Percentiles rank a stretch among this genome's conserved stretches.
Evolutionary conservation across 805 yeast genomes (phyloP).

Genomic region (Saturnispora ahearnii): DNA sequence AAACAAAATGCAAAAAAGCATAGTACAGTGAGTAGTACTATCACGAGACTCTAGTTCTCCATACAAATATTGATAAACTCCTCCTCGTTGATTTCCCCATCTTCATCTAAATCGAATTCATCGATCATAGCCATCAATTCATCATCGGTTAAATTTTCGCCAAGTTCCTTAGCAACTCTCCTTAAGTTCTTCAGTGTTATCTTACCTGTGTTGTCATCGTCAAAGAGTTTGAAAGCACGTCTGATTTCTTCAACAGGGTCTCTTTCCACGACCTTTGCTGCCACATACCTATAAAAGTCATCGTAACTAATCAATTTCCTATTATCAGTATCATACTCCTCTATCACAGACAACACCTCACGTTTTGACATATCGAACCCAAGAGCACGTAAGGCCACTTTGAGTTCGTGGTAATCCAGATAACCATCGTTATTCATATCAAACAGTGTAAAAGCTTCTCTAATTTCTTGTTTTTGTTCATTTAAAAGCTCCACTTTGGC

Average conservation of each 20-base stretch:
- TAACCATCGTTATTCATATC: constrained; percentile 89
- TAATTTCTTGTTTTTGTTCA: constrained; percentile 83
- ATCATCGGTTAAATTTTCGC: constrained; percentile 86
- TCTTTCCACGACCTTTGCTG: constrained; percentile 71
- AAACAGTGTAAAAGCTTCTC: constrained; percentile 85
- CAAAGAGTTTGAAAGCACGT: constrained; percentile 84
- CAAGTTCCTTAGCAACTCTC: constrained; percentile 85
- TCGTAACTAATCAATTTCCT: constrained; percentile 67
- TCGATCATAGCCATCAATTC: constrained; percentile 95
- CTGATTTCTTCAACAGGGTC: constrained; percentile 90
- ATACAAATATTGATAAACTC: constrained; percentile 87
- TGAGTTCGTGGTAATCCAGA: constrained; percentile 86
- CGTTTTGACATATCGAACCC: constrained; percentile 79
- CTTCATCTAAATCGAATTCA: constrained; percentile 92
- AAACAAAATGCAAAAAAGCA: background rate
- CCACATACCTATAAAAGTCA: constrained; percentile 73
- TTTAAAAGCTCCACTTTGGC: constrained; percentile 61
- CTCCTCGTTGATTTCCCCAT: constrained; percentile 87
- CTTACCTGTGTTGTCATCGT: constrained; percentile 80
- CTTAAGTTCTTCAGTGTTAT: constrained; percentile 74
- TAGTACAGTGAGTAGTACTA: too few relatives aligned
- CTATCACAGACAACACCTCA: constrained; percentile 67
- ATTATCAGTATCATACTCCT: constrained; percentile 73
- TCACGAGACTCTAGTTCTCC: constrained; percentile 37
- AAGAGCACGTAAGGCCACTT: constrained; percentile 87